Base-by-base conservation (phyloP, 345 rosid species). In the Gossypium mustelinum region DNA sequence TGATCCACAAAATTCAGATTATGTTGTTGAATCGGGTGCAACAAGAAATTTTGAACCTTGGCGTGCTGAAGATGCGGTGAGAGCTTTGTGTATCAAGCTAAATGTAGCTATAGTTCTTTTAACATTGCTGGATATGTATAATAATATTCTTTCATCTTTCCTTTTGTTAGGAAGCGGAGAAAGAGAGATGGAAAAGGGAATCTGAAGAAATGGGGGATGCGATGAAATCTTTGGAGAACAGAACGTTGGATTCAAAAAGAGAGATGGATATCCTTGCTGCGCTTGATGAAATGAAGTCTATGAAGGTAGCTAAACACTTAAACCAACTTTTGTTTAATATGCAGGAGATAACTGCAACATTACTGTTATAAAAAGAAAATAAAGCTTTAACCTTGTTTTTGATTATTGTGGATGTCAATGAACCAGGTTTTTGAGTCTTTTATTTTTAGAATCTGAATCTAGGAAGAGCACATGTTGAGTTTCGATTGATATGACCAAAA, bases 201-300 rank as follows among this genome's bases (percentile, higher is more conserved):
- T 89, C 89, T 3, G 97, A 95, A 74, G 99, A 93, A 84, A 85
- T 89, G 93, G 98, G 98, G 16, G 97, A 95, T 81, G 97, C 97
- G 0, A 95, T 95, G 99, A 95, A 90, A 77, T 87, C 99, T 4
- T 72, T 95, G 86, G 99, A 93, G 86, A 95, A 95, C 67, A 77
- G 98, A 51, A 91, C 98, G 2, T 60, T 93, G 79, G 98, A 95
- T 84, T 95, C 99, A 1, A 95, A 95, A 75, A 84, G 96, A 80
- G 98, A 95, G 76, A 95, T 95, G 97, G 99, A 95, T 78, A 95
- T 93, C 71, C 84, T 93, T 70, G 99, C 98, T 3, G 90, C 98
- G 0, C 96, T 95, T 58, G 98, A 93, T 81, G 98, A 93, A 77
- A 88, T 91, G 98, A 92, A 88, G 81, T 88, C 96, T 25, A 85